Evolutionary conservation across 495 filamentous ascomycete genomes (phyloP).

Genomic region (Corynascus novoguineensis): DNA sequence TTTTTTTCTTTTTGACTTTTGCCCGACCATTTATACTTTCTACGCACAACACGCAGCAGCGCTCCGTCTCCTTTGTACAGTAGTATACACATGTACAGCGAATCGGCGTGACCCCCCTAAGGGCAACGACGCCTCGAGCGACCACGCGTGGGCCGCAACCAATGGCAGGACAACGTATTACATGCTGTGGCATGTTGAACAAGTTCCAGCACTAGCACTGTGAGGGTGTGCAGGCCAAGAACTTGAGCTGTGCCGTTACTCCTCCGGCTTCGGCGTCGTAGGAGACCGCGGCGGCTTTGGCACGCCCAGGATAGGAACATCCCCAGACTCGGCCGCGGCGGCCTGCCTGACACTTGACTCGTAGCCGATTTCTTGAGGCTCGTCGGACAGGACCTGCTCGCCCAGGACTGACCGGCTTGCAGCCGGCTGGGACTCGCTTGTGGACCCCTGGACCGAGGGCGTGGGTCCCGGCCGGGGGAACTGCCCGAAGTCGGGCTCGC

Average conservation of each 20-base stretch:
- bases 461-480: conserved; percentile 20
- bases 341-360: conserved; percentile 10
- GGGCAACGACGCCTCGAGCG: not conserved
- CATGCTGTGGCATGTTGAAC: too few species aligned
- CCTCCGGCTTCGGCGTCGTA: conserved; percentile 3
- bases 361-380: conserved; percentile 35
- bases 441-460: conserved; percentile 14
- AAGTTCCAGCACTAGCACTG: too few species aligned
- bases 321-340: conserved; percentile 1
- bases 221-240: not conserved
- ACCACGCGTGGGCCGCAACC: too few species aligned
- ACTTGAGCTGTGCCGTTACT: not conserved
- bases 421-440: conserved; percentile 28
- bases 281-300: conserved; percentile 37
- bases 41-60: not conserved
- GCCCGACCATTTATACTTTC: not conserved
- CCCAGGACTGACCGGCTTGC: conserved; percentile 23
- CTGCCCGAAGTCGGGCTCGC: conserved; percentile 25
- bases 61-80: conserved; percentile 6
- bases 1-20: not conserved
- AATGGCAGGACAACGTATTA: too few species aligned
- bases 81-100: conserved; percentile 12
- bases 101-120: not conserved
- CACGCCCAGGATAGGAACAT: conserved; percentile 38
- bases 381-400: conserved; percentile 30